Percentiles rank a stretch among this genome's conserved stretches.
These are phyloP conservation scores for Isatis lusitanica DNA, from an alignment of 441 rosid genomes.

Conservation along the genomic window DNA sequence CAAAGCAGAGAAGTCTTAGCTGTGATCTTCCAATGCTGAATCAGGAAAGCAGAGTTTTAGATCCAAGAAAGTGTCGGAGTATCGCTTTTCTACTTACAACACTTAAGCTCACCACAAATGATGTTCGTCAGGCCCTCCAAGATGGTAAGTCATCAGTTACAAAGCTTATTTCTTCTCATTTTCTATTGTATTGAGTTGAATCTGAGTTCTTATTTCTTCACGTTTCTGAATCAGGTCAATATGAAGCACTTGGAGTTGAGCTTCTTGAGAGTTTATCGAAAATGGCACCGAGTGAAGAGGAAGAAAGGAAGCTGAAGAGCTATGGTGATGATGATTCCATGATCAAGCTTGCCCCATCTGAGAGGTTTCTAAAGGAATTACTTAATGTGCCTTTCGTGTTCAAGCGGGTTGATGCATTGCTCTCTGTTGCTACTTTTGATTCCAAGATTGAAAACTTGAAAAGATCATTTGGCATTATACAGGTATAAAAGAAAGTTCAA, in stretches of 20 bases:
- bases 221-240: slow-evolving; percentile 59
- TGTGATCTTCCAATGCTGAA: slow-evolving; percentile 56
- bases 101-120: slow-evolving; percentile 67
- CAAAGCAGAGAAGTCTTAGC: slow-evolving; percentile 47
- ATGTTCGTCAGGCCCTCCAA: slow-evolving; percentile 70
- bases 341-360: slow-evolving; percentile 69
- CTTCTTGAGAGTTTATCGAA: slow-evolving; percentile 43
- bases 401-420: slow-evolving; percentile 72
- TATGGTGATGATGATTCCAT: slow-evolving; percentile 55
- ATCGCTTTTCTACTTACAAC: slow-evolving; percentile 73
- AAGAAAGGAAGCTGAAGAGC: slow-evolving; percentile 40
- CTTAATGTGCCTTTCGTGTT: slow-evolving; percentile 83
- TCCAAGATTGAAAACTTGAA: slow-evolving; percentile 68
- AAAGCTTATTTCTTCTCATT: background rate
- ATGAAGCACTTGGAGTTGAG: slow-evolving; percentile 38
- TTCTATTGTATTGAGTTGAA: background rate
- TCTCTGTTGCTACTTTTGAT: slow-evolving; percentile 65
- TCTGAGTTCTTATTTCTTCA: slow-evolving; percentile 33
- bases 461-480: slow-evolving; percentile 61
- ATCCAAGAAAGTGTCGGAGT: slow-evolving; percentile 76
- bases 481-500: slow-evolving; percentile 46
- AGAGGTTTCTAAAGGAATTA: slow-evolving; percentile 77
- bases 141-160: slow-evolving; percentile 56
- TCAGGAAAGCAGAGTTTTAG: slow-evolving; percentile 54
- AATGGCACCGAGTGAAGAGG: slow-evolving; percentile 44